Base-by-base conservation (phyloP, 805 yeast genomes). In the Zygosaccharomyces rouxii region DNA sequence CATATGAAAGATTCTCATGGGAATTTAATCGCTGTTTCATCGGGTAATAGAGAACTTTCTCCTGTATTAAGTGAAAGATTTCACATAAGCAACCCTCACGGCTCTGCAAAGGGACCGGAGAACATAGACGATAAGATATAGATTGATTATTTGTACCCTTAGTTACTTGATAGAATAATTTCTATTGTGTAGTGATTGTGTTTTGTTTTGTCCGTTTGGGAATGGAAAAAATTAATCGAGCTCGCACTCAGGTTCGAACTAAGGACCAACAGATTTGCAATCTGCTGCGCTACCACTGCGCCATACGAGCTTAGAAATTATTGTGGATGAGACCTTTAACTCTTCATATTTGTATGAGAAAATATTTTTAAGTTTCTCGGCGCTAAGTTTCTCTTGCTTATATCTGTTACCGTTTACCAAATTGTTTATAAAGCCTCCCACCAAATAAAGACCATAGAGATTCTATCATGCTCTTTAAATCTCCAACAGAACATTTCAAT, bases 261-360 rank as follows among this genome's bases (percentile, higher is more conserved):
- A 81, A 84, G 89, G 94, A 87, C 96, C 95, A 85, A 83, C 86
- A 85, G 95, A 87, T 86, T 86, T 87, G 95, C 95, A 87, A 87
- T 87, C 95, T 84, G 88, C 89, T 85, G 94, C 95, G 90, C 92
- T 86, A 86, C 95, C 94, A 83, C 94, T 86, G 90, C 89, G 94
- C 95, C 89, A 86, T 76, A 77, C 83, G 75, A 77, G 82, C 84
- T 57, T 44, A 29, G 25, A 55, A 19, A 19, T 33, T 44, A 13
- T 5, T 13, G 5, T 14, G 25, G 19, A 5, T 14, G 25, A 11
- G 23, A 16, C 4, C 7, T 16, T 10, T 14, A 1, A 3, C 4
- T 11, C n/a, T 35, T 35, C 10, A 2, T 16, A 22, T 35, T 13
- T 19, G 39, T 19, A n/a, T 5, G 7, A 3, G 2, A 19, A 3